Evolutionary conservation across 306 rosid genomes (phyloP), one percentile per base, ranked within the genome.

Genomic region (Lathyrus sativus): DNA sequence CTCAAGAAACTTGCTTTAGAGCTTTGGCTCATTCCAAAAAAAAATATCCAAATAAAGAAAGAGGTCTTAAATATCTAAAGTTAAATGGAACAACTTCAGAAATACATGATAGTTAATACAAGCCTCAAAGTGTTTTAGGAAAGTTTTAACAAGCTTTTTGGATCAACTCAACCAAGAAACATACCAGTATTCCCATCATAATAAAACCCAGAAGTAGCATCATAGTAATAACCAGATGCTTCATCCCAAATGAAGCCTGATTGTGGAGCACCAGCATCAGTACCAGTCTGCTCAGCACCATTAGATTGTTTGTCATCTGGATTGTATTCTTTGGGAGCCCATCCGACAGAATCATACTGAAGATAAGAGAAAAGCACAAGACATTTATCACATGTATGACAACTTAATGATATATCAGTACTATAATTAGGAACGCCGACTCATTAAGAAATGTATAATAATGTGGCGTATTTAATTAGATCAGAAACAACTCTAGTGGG

Each of bases 231-330:
- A 70, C 98, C 97, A 31, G 98, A 93, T 41, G 95, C 95, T 70
- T 90, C 97, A 79, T 93, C 97, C 98, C 98, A 93, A 24, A 93
- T 89, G 78, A 93, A 93, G 82, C 98, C 97, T 4, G 93, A 79
- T 76, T 90, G 96, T 9, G 98, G 97, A 64, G 96, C 97, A 75
- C 78, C 84, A 71, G 55, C 59, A 76, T 76, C 86, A 72, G 76
- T 62, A 12, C 87, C 82, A 71, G 62, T 74, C 80, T 80, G 93
- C 63, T 64, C 93, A 37, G 74, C 80, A 65, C 87, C 88, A 60
- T 69, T 56, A 60, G 91, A 76, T 73, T 79, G 91, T 68, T 88
- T 93, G 78, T 90, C 90, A 60, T 90, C 91, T 8, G 97, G 86
- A 73, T 93, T 88, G 74, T 90, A 93, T 76, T 93, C 98, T 76